Evolutionary conservation across 2,329 filamentous ascomycete species (phyloP).

Genomic region (Onygenales sp.): DNA sequence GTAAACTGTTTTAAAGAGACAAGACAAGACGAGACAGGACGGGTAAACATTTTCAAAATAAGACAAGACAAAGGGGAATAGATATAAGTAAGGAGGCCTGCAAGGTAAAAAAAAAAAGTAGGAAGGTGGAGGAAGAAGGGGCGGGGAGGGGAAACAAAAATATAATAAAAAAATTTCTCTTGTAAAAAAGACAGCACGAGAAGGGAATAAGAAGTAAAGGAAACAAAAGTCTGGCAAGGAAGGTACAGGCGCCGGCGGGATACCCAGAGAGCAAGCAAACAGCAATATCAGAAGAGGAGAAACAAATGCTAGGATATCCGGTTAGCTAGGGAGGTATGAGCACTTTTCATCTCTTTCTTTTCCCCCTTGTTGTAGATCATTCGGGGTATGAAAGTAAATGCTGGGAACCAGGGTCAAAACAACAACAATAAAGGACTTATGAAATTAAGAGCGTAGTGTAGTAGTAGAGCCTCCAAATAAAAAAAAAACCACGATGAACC

Average conservation of each 20-base stretch:
- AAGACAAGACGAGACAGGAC: too few species aligned
- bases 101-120: too few species aligned
- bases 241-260: not conserved
- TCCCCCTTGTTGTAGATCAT: not conserved
- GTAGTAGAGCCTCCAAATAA: not conserved
- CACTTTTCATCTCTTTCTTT: not conserved
- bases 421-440: not conserved
- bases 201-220: not conserved
- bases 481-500: not conserved
- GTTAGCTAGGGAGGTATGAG: not conserved
- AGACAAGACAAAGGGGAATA: slow-evolving; percentile 1
- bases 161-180: not conserved
- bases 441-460: not conserved
- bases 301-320: not conserved
- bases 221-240: not conserved
- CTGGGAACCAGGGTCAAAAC: not conserved
- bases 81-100: not conserved
- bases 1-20: not conserved
- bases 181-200: slow-evolving; percentile 3
- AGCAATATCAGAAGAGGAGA: not conserved
- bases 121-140: not conserved
- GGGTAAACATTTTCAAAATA: too few species aligned
- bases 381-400: not conserved
- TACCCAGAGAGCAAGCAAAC: not conserved
- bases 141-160: not conserved